Conservation (phyloP, 1,284 basidiomycete genomes). For the Naganishia liquefaciens region DNA sequence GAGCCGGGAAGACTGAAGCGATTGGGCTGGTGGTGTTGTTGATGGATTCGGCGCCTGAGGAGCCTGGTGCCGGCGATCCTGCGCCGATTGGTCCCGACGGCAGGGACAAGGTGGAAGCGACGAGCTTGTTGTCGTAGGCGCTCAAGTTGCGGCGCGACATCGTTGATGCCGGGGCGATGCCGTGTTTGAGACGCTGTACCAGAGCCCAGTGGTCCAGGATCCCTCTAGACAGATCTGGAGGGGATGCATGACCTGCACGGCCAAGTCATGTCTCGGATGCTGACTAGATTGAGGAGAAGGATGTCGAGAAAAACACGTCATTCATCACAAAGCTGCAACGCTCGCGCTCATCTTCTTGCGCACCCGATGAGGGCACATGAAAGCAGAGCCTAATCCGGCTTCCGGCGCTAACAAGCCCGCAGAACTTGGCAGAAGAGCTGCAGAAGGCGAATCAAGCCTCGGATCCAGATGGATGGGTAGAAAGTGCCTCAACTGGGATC, state of each 20-base stretch:
- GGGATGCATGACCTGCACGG: too few relatives aligned
- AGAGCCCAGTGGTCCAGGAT: too few relatives aligned
- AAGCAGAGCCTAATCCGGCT: not conserved
- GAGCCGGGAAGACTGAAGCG: conserved; percentile 23
- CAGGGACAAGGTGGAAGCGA: conserved; percentile 29
- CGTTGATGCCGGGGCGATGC: not conserved
- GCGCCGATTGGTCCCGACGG: not conserved
- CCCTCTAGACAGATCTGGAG: too few relatives aligned
- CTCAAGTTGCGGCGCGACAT: conserved; percentile 24
- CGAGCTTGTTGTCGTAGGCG: conserved; percentile 34
- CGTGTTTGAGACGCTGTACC: not conserved
- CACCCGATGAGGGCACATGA: not conserved
- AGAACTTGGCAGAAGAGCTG: not conserved
- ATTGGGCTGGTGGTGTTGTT: conserved; percentile 25
- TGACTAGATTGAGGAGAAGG: too few relatives aligned
- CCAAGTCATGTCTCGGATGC: too few relatives aligned
- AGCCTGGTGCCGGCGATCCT: not conserved
- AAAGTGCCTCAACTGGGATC: conserved; percentile 9
- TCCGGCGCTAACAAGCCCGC: not conserved
- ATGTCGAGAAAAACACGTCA: not conserved
- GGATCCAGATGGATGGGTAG: conserved; percentile 1
- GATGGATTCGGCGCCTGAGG: conserved; percentile 1
- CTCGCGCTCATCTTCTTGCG: not conserved
- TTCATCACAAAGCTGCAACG: not conserved
- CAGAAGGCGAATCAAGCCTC: not conserved